Base-by-base conservation (phyloP, 495 filamentous ascomycete genomes). In the Podospora appendiculata region DNA sequence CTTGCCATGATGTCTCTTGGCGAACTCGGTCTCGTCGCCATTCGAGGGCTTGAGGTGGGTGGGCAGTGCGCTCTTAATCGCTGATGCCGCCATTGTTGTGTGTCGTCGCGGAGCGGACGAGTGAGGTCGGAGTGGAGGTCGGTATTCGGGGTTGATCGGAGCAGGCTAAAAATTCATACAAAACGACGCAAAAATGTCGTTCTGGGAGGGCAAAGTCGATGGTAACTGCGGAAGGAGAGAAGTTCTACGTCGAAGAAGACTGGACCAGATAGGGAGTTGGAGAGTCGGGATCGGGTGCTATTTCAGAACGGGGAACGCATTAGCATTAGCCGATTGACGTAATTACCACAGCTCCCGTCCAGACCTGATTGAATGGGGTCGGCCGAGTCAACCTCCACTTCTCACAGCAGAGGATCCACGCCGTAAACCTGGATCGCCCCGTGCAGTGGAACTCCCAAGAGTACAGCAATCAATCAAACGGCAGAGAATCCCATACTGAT, bases 1-100 rank as follows among this genome's bases (percentile, higher is more conserved):
- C 81, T 96, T 96, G 60, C 89, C 90, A 71, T 96, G 91, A 65
- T 95, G 90, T 72, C 88, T 88, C 59, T 79, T 75, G 64, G 71
- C 64, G 44, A 78, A 75, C 58, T 78, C 68, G 36, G 59, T 64
- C 54, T 83, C 84, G 56, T 79, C 77, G 57, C 72, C 58, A 53
- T 60, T 62, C 70, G 72, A 45, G 74, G 81, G 73, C 76, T 86
- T 88, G 54, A 96, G 80, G 75, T 94, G 91, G 14, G 85, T 69
- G 50, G 90, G 90, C 44, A 96, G 69, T 8, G 86, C 85, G 59
- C 75, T 81, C 70, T 76, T 81, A 59, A 85, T 76, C 65, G 78
- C 80, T 52, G 58, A 51, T 4, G 81, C 70, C 50, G 86, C 81
- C 88, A 92, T 93, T 68, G 2, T 63, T 86, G 65, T 52, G 36